Evolutionary conservation across 371 early-diverging fungal species (phyloP).

Genomic region (Entomophthora muscae): DNA sequence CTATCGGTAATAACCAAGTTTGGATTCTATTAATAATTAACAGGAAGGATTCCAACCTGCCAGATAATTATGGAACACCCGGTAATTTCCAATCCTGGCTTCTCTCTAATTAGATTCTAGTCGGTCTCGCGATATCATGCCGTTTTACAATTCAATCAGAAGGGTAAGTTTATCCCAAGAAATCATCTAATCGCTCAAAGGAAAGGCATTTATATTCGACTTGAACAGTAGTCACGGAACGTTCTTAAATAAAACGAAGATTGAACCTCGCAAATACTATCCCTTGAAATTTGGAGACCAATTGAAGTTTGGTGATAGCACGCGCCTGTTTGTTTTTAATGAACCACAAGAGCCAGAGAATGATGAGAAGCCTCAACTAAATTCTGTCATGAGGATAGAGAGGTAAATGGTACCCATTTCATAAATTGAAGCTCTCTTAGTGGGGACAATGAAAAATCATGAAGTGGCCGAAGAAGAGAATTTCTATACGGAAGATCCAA

Average conservation of each 20-base stretch:
- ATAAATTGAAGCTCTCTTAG: too few relatives aligned
- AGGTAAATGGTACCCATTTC: too few relatives aligned
- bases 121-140: constrained; percentile 7
- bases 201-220: neutral
- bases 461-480: neutral
- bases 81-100: too few relatives aligned
- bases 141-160: neutral
- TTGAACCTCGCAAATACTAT: neutral
- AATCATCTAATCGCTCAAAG: neutral
- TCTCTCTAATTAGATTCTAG: too few relatives aligned
- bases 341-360: neutral
- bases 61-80: constrained; percentile 4
- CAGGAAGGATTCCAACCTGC: constrained; percentile 6
- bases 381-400: neutral
- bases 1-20: neutral
- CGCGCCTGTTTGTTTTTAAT: neutral
- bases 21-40: neutral
- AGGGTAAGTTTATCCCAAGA: neutral
- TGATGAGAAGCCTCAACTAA: neutral
- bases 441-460: neutral
- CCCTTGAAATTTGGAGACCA: neutral
- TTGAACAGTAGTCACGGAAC: constrained; percentile 6
- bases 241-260: neutral
- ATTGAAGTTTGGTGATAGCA: constrained; percentile 5
- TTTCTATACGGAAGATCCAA: constrained; percentile 2